Percentiles rank a stretch among this genome's conserved stretches.
Conservation (phyloP, 495 filamentous ascomycete genomes). For the Letharia columbiana region DNA sequence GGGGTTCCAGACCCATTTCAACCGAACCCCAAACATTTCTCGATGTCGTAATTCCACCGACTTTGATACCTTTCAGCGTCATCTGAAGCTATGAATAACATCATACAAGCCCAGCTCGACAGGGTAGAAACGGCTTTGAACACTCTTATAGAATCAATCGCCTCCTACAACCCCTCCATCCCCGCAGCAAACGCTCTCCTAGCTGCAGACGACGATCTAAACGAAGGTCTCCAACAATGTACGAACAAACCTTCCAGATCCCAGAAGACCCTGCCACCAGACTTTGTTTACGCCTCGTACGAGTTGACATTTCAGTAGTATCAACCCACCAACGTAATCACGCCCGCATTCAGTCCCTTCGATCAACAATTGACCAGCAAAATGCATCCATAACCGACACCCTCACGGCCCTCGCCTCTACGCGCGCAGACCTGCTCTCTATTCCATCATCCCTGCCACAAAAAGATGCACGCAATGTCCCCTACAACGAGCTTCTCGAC, state of each 20-base stretch:
- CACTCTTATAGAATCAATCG: constrained; percentile 62
- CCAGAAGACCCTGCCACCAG: neutral
- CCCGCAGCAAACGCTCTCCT: constrained; percentile 54
- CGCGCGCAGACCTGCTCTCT: constrained; percentile 55
- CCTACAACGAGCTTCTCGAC: constrained; percentile 56
- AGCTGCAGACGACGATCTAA: constrained; percentile 57
- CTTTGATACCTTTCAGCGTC: too few species aligned
- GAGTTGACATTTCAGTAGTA: constrained; percentile 26
- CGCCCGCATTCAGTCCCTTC: constrained; percentile 52
- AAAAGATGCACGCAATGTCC: constrained; percentile 35
- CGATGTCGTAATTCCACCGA: neutral
- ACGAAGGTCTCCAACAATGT: constrained; percentile 45
- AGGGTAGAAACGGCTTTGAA: constrained; percentile 59
- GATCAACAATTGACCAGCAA: constrained; percentile 46
- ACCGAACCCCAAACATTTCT: neutral
- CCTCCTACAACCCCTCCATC: constrained; percentile 66
- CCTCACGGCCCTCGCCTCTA: constrained; percentile 50
- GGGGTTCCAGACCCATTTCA: constrained; percentile 6
- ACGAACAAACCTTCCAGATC: neutral
- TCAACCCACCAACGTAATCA: constrained; percentile 61
- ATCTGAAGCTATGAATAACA: constrained; percentile 43
- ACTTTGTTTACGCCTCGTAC: neutral
- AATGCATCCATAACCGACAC: constrained; percentile 56
- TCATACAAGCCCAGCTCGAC: constrained; percentile 53
- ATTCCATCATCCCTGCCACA: constrained; percentile 48